Percentiles rank a stretch among this genome's conserved stretches.
phyloP scores from a whole-genome alignment of 1,284 basidiomycete species.

The Microbotryum violaceum region DNA sequence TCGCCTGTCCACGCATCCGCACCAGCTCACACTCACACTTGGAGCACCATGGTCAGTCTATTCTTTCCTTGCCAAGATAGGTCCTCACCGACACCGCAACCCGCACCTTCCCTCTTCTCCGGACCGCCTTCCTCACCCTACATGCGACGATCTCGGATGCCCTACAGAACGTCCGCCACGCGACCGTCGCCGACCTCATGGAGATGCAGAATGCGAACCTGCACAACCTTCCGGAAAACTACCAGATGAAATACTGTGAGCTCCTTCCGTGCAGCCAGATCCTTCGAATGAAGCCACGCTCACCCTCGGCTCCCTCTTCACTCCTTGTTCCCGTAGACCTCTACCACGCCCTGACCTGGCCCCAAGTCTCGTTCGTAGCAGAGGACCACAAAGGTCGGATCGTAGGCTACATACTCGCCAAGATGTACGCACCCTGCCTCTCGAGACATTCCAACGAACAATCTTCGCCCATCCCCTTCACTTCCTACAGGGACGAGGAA shows the following conservation, averaged over 20 bases:
- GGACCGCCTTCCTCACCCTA: no score
- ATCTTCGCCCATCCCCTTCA: no score
- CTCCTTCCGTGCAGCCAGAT: conserved; percentile 11
- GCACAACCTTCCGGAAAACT: conserved; percentile 62
- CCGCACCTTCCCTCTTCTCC: no score
- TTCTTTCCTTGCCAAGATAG: no score
- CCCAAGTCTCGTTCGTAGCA: conserved; percentile 86
- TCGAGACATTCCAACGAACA: neutral
- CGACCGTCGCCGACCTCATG: conserved; percentile 52
- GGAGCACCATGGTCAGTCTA: no score
- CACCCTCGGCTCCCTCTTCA: neutral
- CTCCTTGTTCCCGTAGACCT: conserved; percentile 53
- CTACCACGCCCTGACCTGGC: conserved; percentile 85
- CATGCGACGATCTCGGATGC: no score
- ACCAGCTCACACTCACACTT: no score
- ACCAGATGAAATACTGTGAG: conserved; percentile 70
- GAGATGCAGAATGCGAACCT: conserved; percentile 91
- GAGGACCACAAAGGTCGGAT: conserved; percentile 81
- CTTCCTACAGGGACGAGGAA: conserved; percentile 61
- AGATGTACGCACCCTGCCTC: conserved; percentile 55
- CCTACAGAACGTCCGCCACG: no score
- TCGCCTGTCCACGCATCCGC: no score
- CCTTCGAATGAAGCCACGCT: neutral
- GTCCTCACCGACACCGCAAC: no score
- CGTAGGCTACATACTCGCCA: conserved; percentile 89